Base-by-base conservation (phyloP, 2,329 filamentous ascomycete species). In the Neonectria magnoliae region DNA sequence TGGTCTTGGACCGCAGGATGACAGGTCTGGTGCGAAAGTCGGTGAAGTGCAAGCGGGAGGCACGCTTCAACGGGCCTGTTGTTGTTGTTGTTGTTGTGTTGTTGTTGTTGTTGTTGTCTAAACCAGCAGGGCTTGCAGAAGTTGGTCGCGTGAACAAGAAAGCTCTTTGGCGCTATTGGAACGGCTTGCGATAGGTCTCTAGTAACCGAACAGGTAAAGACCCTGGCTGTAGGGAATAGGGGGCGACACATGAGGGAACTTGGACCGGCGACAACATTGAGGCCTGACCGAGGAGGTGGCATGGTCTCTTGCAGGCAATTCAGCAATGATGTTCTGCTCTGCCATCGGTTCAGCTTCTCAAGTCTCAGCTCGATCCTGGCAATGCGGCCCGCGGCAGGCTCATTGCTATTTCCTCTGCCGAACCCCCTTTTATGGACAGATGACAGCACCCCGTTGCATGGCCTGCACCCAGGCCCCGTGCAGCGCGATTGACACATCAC, bases 21-120 rank as follows among this genome's bases (percentile, higher is more conserved):
- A 57, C 44, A 25, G 36, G 53, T 42, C 33, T 29, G 58, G 47
- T 33, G 47, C 50, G 66, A 69, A 69, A 69, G 68, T 70, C 68
- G 68, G 68, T 70, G 67, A 69, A 69, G 14, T 64, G 60, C 18
- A 62, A 57, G 45, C 45, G 56, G 50, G 55, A 57, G 60, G 59
- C 52, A 60, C 57, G 66, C 65, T 64, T 33, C 7, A 47, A 64
- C 61, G 64, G 64, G 64, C 60, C 60, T 62, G 22, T 47, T 54
- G 29, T 31, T 60, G 48, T 64, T n/a, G n/a, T n/a, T n/a, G n/a
- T n/a, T n/a, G n/a, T n/a, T n/a, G n/a, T n/a, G n/a, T n/a, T n/a
- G n/a, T n/a, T n/a, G n/a, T n/a, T n/a, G n/a, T n/a, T 62, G 22
- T 47, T 54, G 29, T 31, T 60, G 48, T 64, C 57, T 58, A 48